Conservation (phyloP, 257 asterid genomes). For the Solanum tarapatanum region DNA sequence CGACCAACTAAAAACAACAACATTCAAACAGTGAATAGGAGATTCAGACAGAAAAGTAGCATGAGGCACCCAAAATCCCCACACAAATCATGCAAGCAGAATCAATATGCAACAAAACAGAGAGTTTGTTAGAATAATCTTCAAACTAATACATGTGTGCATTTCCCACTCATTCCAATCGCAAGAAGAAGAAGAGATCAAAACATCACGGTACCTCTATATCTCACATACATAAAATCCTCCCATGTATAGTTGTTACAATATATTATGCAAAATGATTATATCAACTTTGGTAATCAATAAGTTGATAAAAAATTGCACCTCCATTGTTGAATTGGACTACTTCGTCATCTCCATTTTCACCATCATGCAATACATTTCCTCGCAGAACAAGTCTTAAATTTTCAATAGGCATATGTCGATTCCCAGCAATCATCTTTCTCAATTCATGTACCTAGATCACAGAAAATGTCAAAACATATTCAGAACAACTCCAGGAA, state of each 20-base stretch:
- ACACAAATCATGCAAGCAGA: background rate
- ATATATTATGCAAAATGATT: background rate
- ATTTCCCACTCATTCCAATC: background rate
- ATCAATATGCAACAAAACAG: background rate
- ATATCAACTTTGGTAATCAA: constrained; percentile 1
- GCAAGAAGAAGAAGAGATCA: background rate
- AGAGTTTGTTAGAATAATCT: background rate
- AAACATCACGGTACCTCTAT: background rate
- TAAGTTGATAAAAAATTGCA: constrained; percentile 4
- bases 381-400: constrained; percentile 66
- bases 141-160: background rate
- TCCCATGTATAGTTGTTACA: background rate
- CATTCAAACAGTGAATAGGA: background rate
- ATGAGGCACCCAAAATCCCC: background rate
- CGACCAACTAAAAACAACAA: no score
- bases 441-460: constrained; percentile 74
- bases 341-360: constrained; percentile 32
- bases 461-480: background rate
- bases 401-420: constrained; percentile 36
- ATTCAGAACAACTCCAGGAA: background rate
- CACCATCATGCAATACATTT: constrained; percentile 50
- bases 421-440: constrained; percentile 46
- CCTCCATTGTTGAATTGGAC: constrained; percentile 61
- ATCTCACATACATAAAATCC: background rate
- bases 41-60: background rate